A percentile compares a stretch with the other conserved stretches of the same genome.
These are phyloP conservation scores for Cunninghamia lanceolata DNA, from an alignment of 75 land plant genomes.

Conservation along the genomic window DNA sequence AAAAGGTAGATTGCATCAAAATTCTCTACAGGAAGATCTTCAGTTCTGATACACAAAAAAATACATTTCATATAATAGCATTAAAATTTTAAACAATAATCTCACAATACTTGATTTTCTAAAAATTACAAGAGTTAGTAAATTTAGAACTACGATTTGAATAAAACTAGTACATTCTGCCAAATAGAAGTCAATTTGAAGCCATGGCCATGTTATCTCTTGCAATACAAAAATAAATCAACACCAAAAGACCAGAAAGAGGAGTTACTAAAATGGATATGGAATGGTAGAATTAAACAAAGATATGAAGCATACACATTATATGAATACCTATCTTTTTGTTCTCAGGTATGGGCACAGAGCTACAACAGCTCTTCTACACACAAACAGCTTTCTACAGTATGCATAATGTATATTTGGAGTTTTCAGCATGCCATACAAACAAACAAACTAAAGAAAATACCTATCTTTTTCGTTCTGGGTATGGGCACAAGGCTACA, in stretches of 20 bases:
- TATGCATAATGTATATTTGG: no score
- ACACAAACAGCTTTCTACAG: no score
- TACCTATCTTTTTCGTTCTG: no score
- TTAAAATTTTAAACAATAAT: background rate
- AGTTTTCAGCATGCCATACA: no score
- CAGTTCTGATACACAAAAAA: conserved; percentile 30
- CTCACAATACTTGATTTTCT: background rate
- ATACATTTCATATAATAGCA: background rate
- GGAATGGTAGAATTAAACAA: no score
- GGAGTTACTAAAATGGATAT: background rate
- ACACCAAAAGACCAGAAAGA: background rate
- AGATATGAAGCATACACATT: no score
- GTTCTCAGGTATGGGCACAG: no score
- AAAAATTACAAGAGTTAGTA: background rate
- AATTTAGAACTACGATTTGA: background rate
- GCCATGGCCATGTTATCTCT: background rate
- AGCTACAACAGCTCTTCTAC: no score
- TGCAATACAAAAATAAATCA: background rate
- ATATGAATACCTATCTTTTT: no score
- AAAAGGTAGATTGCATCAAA: conserved; percentile 68
- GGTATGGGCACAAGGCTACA: no score
- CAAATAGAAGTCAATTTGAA: background rate
- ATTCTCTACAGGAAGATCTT: conserved; percentile 48
- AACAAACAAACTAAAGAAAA: no score
- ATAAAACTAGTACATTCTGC: background rate